A percentile compares a stretch with the other conserved stretches of the same genome.
Evolutionary conservation across 1,139 yeast genomes (phyloP).

Genomic region (Taphrina pruni): DNA sequence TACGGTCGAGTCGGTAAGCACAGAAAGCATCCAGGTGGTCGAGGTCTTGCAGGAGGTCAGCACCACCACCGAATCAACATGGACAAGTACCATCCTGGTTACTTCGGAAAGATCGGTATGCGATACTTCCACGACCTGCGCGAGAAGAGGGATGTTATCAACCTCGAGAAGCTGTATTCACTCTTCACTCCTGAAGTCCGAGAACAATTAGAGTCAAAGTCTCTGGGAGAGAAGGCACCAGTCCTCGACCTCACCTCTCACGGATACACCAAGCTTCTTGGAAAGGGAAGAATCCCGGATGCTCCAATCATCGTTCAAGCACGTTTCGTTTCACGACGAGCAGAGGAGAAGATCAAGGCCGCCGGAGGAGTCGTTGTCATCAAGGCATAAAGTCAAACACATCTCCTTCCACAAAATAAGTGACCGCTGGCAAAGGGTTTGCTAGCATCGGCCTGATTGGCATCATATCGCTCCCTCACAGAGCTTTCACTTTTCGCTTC

Average conservation of each 20-base stretch:
- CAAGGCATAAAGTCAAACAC: constrained; percentile 71
- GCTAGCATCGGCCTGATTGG: not conserved
- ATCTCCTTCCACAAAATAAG: not conserved
- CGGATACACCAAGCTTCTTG: constrained; percentile 99
- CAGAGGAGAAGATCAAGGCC: constrained; percentile 99
- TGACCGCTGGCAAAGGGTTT: not conserved
- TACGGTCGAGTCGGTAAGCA: constrained; percentile 99
- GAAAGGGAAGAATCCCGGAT: constrained; percentile 97
- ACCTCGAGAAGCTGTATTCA: constrained; percentile 99
- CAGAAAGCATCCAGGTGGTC: constrained; percentile 99
- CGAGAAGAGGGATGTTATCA: constrained; percentile 74
- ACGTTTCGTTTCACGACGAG: constrained; percentile 97
- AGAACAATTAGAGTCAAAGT: constrained; percentile 87
- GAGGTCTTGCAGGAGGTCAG: constrained; percentile 99
- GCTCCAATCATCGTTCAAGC: constrained; percentile 99
- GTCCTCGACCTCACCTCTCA: constrained; percentile 41
- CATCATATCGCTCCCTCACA: not conserved
- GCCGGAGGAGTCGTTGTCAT: constrained; percentile 99
- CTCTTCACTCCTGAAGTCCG: constrained; percentile 92
- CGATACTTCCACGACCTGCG: constrained; percentile 99
- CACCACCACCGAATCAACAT: constrained; percentile 99
- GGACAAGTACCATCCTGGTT: constrained; percentile 99
- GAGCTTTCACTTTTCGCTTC: not conserved
- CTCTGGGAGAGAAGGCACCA: constrained; percentile 91
- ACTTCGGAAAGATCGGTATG: constrained; percentile 99